Evolutionary conservation across 179 eudicot species (phyloP), one percentile per base, ranked within the genome.

Genomic region (Corrigiola litoralis): DNA sequence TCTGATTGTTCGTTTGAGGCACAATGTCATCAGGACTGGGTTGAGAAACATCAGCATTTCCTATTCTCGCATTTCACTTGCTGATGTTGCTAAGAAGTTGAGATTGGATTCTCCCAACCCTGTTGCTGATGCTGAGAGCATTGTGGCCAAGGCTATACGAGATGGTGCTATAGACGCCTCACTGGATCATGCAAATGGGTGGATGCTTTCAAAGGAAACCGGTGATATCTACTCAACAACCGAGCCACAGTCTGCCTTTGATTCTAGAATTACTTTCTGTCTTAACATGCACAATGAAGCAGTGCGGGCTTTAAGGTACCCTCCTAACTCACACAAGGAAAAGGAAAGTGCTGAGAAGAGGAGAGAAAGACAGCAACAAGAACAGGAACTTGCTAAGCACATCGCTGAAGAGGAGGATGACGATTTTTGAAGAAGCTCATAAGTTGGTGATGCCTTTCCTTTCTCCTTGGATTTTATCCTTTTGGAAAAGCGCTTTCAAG

Each of bases 301-400:
- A 7, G 97, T 94, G 1, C 76, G 94, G 14, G 98, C 98, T 51
- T 85, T 94, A 32, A 75, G 97, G 21, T 94, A 85, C 68, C 99
- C 99, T 0, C 94, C 97, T 0, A 90, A 90, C 61, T 87, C 99
- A 0, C 87, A 94, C 80, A 87, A 90, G 78, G 99, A 94, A 18
- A 92, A 87, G 69, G 98, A 90, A 47, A 85, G 87, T 71, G 98
- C 98, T 9, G 98, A 92, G 79, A 92, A 92, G 92, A 92, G 98
- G 71, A 87, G 98, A 62, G 98, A 92, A 76, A 82, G 98, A 63
- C 98, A 89, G 36, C 96, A 87, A 34, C 98, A 92, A 68, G 98
- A 92, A 79, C 99, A 94, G 67, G 98, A 92, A 74, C 95, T 92
- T 61, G 98, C 95, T 4, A 81, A 94, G 73, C 97, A 90, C 66